Evolutionary conservation across 176 grass and related monocot genomes (phyloP), one percentile per base, ranked within the genome.

Genomic region (Cymbopogon citratus): DNA sequence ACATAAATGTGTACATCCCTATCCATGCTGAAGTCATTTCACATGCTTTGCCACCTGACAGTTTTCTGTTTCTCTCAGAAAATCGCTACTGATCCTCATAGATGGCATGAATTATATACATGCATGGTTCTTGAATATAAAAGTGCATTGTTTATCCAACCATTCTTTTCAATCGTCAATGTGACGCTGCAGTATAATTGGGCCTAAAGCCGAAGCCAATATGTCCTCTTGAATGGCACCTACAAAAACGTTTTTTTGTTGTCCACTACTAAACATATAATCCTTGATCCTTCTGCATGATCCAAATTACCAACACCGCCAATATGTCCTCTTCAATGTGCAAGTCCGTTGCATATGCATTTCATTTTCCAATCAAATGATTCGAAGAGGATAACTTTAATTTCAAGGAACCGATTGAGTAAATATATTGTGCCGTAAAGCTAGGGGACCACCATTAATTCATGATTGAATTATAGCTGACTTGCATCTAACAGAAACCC

Each of bases 341-440:
- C 5, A 24, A 71, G 25, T 44, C 39, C n/a, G 3, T 71, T 8
- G 24, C 11, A 16, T 41, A 44, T 36, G 35, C 6, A 23, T 46
- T 16, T 9, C 15, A 27, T 28, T 28, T 45, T 27, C 23, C 13
- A 45, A 26, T 71, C n/a, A 71, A 44, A 71, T 44, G n/a, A 44
- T 44, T 44, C 23, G 4, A 14, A 71, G 5, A 7, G 6, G 43
- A 27, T 81, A 36, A 49, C 85, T 87, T 87, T 27, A 62, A 61
- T 44, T 10, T 61, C 21, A 87, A 87, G 78, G 45, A 87, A 87
- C 45, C 34, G n/a, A 67, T 33, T 12, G 48, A 75, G 34, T 74
- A 59, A 80, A 74, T 57, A 44, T 74, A 69, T 26, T 35, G 12
- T 15, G 14, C 9, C 10, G 7, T 67, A 46, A 51, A 56, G 57